These are phyloP conservation scores for Aspergillus heteromorphus DNA, from an alignment of 495 filamentous ascomycete species.

Conservation along the genomic window DNA sequence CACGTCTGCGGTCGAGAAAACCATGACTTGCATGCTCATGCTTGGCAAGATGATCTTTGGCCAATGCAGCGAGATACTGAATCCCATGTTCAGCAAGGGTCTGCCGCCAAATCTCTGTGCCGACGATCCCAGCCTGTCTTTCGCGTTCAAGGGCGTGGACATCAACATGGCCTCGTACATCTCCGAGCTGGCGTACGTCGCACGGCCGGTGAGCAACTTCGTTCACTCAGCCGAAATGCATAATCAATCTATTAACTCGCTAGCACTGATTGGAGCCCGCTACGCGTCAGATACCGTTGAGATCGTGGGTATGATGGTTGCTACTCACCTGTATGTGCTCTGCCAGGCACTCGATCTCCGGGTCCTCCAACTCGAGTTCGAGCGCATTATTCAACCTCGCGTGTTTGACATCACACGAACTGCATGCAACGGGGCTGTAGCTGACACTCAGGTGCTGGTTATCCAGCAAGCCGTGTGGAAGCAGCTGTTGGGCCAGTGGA, in stretches of 20 bases:
- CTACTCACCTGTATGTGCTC: constrained; percentile 44
- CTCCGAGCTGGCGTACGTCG: constrained; percentile 52
- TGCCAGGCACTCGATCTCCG: constrained; percentile 45
- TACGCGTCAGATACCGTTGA: constrained; percentile 53
- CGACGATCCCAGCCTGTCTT: constrained; percentile 53
- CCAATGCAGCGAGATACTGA: constrained; percentile 55
- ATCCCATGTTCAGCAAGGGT: constrained; percentile 51
- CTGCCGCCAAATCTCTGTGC: constrained; percentile 54
- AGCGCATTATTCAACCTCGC: not conserved
- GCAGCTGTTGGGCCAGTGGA: constrained; percentile 13
- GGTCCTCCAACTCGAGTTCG: constrained; percentile 26
- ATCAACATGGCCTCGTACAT: constrained; percentile 60
- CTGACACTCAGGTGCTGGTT: too few relatives aligned
- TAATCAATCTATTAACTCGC: constrained; percentile 57
- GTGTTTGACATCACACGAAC: not conserved
- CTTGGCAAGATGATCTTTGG: constrained; percentile 55
- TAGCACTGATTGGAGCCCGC: constrained; percentile 53
- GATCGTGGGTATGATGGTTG: constrained; percentile 47
- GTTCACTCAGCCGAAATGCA: constrained; percentile 56
- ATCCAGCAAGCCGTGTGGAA: constrained; percentile 3
- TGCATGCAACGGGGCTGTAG: not conserved
- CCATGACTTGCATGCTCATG: constrained; percentile 46
- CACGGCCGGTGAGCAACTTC: constrained; percentile 53
- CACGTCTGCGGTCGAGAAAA: constrained; percentile 61
- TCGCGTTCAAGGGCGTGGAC: constrained; percentile 57